These are phyloP conservation scores for Stellera chamaejasme DNA, from an alignment of 345 rosid species.

Conservation along the genomic window DNA sequence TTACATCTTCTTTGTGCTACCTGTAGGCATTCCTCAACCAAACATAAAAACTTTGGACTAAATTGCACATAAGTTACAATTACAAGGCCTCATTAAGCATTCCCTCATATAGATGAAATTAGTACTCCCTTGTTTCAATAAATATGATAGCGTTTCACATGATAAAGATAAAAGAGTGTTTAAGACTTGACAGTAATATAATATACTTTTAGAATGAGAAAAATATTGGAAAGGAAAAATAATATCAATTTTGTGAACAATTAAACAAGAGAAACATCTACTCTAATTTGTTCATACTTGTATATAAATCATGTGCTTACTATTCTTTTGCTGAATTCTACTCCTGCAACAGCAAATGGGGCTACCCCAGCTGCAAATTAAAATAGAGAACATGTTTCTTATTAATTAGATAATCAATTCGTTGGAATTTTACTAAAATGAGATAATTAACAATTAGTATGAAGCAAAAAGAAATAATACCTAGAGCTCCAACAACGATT, in stretches of 20 bases:
- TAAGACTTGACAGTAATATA: neutral
- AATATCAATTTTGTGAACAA: neutral
- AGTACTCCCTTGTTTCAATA: too few species aligned
- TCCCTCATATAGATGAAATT: too few species aligned
- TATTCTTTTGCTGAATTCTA: slow-evolving; percentile 89
- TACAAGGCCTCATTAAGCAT: too few species aligned
- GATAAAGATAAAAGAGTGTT: neutral
- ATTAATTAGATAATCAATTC: too few species aligned
- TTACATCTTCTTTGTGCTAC: slow-evolving; percentile 71
- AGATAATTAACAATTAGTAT: neutral
- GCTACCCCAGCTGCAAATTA: slow-evolving; percentile 57
- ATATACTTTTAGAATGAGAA: too few species aligned
- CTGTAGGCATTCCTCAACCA: slow-evolving; percentile 20
- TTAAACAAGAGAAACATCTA: neutral
- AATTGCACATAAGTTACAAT: too few species aligned
- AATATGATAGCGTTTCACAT: neutral
- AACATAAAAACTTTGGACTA: neutral
- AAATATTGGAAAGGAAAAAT: neutral
- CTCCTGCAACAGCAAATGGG: slow-evolving; percentile 80
- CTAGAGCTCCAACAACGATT: slow-evolving; percentile 62
- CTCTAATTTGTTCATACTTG: neutral
- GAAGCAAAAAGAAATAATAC: slow-evolving; percentile 15
- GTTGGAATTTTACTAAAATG: too few species aligned
- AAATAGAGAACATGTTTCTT: neutral
- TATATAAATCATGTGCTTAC: slow-evolving; percentile 21